A percentile compares a stretch with the other conserved stretches of the same genome.
phyloP scores from a whole-genome alignment of 129 eudicot species.

The Scalesia atractyloides region DNA sequence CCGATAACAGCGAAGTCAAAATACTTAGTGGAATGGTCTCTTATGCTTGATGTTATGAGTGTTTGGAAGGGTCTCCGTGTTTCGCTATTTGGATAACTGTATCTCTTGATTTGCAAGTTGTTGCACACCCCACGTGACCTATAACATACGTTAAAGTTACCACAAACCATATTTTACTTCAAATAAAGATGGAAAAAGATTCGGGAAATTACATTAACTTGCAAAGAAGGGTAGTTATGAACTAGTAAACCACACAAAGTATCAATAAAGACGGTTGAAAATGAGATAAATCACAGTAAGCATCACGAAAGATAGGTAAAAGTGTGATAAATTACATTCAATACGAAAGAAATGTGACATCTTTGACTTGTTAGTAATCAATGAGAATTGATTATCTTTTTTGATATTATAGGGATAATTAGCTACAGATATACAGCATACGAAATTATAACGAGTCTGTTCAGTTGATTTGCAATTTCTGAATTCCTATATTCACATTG shows the following conservation, averaged over 20 bases:
- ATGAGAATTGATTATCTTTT: not conserved
- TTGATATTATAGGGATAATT: no score
- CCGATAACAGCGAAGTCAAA: slow-evolving; percentile 91
- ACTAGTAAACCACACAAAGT: not conserved
- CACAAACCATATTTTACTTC: not conserved
- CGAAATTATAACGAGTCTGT: no score
- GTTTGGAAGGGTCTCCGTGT: slow-evolving; percentile 36
- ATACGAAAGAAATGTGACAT: not conserved
- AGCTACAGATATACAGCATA: no score
- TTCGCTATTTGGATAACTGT: slow-evolving; percentile 23
- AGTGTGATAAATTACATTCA: not conserved
- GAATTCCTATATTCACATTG: no score
- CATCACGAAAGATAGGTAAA: not conserved
- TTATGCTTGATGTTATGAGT: slow-evolving; percentile 42
- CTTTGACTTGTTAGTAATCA: not conserved
- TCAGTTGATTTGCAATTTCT: no score
- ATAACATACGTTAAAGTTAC: slow-evolving; percentile 13
- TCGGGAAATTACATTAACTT: not conserved
- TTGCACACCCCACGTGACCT: slow-evolving; percentile 66
- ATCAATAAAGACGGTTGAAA: not conserved
- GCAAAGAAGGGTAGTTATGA: not conserved
- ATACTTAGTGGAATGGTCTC: slow-evolving; percentile 60
- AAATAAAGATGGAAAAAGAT: not conserved
- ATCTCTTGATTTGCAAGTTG: slow-evolving; percentile 35
- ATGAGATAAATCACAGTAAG: no score